phyloP scores from a whole-genome alignment of 192 early-diverging fungal species.

The Anaeromyces robustus region DNA sequence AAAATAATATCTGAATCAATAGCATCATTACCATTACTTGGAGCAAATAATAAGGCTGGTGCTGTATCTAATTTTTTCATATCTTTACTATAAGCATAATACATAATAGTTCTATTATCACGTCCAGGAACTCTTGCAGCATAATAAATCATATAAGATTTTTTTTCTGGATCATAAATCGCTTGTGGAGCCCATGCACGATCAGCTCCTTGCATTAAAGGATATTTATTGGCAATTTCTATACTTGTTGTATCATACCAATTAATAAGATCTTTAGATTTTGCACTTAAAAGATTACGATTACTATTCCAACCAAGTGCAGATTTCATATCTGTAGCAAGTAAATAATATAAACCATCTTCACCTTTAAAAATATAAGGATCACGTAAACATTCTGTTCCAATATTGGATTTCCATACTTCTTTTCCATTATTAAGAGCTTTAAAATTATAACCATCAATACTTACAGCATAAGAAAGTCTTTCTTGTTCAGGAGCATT shows the following conservation, averaged over 20 bases:
- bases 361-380: background rate
- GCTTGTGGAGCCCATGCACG: background rate
- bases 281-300: background rate
- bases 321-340: background rate
- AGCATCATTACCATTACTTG: background rate
- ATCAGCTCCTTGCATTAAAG: background rate
- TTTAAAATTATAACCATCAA: background rate
- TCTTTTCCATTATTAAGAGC: background rate
- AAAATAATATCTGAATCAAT: background rate
- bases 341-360: background rate
- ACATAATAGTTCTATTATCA: background rate
- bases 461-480: background rate
- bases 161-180: background rate
- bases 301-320: background rate
- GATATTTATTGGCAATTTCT: background rate
- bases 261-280: background rate
- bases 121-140: background rate
- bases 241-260: background rate
- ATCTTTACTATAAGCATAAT: background rate
- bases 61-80: background rate
- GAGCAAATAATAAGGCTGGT: background rate
- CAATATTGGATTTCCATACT: background rate
- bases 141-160: background rate
- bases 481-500: background rate
- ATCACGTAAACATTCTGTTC: background rate